Conservation (phyloP, 1,284 basidiomycete species). For the Cyathus pygmaeus region DNA sequence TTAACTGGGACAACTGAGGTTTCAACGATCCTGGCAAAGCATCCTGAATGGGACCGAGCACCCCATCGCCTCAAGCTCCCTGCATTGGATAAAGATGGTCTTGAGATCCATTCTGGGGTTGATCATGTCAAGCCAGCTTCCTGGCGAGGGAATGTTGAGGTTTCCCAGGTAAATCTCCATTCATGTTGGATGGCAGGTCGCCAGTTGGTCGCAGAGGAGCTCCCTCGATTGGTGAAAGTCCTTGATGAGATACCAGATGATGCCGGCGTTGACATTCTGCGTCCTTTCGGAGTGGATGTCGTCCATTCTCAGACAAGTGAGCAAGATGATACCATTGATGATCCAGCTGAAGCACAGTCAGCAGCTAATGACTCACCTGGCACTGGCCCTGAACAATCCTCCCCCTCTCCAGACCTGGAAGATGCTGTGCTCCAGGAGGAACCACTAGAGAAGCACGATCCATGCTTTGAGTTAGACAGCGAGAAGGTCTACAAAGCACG, state of each 20-base stretch:
- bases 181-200: conserved; percentile 19
- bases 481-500: conserved; percentile 5
- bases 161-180: conserved; percentile 10
- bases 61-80: conserved; percentile 25
- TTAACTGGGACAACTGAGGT: no score
- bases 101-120: conserved; percentile 11
- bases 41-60: conserved; percentile 42
- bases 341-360: no score
- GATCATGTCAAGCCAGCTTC: conserved; percentile 28
- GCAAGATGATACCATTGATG: no score
- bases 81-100: conserved; percentile 11
- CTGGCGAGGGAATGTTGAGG: conserved; percentile 17
- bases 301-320: no score
- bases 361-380: no score
- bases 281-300: conserved; percentile 9
- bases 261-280: conserved; percentile 7
- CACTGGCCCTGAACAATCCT: not conserved
- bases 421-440: conserved; percentile 2
- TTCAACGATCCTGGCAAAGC: conserved; percentile 28
- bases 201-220: not conserved
- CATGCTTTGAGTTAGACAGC: conserved; percentile 2
- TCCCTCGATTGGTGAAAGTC: not conserved
- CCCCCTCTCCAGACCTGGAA: conserved; percentile 1
- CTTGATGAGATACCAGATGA: conserved; percentile 1
- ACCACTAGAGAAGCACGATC: not conserved